Base-by-base conservation (phyloP, 2,329 filamentous ascomycete genomes). In the Blastomyces emzantsi region DNA sequence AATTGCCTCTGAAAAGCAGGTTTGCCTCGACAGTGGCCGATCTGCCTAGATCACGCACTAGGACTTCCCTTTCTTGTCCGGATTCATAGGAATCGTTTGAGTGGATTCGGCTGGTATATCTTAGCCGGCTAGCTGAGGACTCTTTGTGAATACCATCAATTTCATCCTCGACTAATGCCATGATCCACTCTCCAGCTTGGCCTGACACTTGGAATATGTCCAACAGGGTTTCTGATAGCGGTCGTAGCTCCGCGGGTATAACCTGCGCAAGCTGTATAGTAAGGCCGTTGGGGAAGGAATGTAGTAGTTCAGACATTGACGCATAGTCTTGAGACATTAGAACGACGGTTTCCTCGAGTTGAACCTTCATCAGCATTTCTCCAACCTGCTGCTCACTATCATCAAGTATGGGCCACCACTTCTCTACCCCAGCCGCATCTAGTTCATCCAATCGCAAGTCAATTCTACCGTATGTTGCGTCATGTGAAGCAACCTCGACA, bases 131-230 rank as follows among this genome's bases (percentile, higher is more conserved):
- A 66, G 88, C 84, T 0, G 88, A 85, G 17, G 87, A 86, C 69
- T 96, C 92, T 72, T 88, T 95, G 63, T 91, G 86, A 22, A 94
- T 87, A 0, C 93, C 93, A 71, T 97, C 94, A 64, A 99, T 97
- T 75, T 99, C 94, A 72, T 97, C 93, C 75, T 99, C 94, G 0
- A 97, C 90, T 51, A 99, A 80, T 2, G 90, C 87, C 81, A 91
- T 94, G 28, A 99, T 83, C 94, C 94, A 99, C 64, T 97, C 91
- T 54, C 84, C 83, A 2, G 90, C 89, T 47, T 85, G 85, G 0
- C 90, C 91, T 2, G 92, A 93, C 2, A 96, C 92, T 72, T 99
- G 94, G 70, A 93, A 99, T 61, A 99, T 96, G 73, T 97, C 95
- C 67, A 97, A 79, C 47, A 97, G 85, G 36, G 89, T 87, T 72